Percentiles rank a stretch among this genome's conserved stretches.
These are phyloP conservation scores for Liquidambar formosana DNA, from an alignment of 164 flowering plant species.

Conservation along the genomic window DNA sequence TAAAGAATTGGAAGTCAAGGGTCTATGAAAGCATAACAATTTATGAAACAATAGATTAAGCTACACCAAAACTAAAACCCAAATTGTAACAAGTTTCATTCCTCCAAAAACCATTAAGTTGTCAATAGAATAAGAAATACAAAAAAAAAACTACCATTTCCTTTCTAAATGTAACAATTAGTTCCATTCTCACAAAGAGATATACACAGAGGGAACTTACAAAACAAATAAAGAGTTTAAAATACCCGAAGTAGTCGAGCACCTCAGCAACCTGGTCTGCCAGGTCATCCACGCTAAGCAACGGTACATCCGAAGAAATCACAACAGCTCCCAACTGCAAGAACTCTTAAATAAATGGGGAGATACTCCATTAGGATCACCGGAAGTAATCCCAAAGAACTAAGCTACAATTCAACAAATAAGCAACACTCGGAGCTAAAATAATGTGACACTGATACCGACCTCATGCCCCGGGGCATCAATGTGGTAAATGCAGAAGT, in stretches of 20 bases:
- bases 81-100: too few relatives aligned
- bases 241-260: constrained; percentile 60
- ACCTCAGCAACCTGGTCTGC: constrained; percentile 71
- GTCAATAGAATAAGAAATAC: too few relatives aligned
- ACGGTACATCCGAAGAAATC: constrained; percentile 45
- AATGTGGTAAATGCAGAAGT: constrained; percentile 78
- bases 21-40: too few relatives aligned
- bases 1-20: too few relatives aligned
- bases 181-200: not conserved
- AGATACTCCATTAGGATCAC: constrained; percentile 18
- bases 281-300: constrained; percentile 55
- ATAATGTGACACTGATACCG: constrained; percentile 14
- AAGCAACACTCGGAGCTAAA: not conserved
- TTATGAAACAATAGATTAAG: too few relatives aligned
- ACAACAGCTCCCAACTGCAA: constrained; percentile 66
- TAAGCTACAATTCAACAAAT: not conserved
- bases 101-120: too few relatives aligned
- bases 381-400: not conserved
- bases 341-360: constrained; percentile 35
- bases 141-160: too few relatives aligned
- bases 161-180: too few relatives aligned
- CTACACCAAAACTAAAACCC: too few relatives aligned
- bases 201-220: not conserved
- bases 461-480: constrained; percentile 77
- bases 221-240: constrained; percentile 3